Base-by-base conservation (phyloP, 495 filamentous ascomycete species). In the Annulohypoxylon nitens region DNA sequence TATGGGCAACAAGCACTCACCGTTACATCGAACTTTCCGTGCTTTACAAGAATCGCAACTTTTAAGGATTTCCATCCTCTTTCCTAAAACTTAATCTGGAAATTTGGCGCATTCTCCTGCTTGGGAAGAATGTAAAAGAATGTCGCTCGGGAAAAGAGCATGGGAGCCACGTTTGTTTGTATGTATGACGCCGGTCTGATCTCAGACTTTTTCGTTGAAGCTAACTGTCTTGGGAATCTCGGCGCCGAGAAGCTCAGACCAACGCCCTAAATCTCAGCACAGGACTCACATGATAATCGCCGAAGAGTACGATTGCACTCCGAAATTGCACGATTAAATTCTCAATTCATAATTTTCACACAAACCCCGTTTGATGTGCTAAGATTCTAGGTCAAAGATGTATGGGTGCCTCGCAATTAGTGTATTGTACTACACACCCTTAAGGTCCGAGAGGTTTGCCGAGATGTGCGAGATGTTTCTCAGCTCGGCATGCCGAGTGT, bases 11-110 rank as follows among this genome's bases (percentile, higher is more conserved):
- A 45, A 39, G 9, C 37, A 34, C 39, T 57, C 75, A 81, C 79
- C 62, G 45, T 73, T 76, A 67, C 79, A 81, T 53, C 79, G 79
- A 5, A 81, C 78, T 64, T 81, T 81, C 16, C 79, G 76, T 14
- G 69, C 47, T 47, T 78, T 79, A 54, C 78, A 81, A 25, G 73
- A 67, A 51, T 78, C 78, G 65, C 79, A 81, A 8, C 76, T 78
- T 45, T 78, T 81, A 3, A 64, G 45, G 25, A 58, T 70, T 33
- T 63, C 50, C 60, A 70, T 70, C 39, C 12, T 25, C 33, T 18
- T 26, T 53, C 48, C 25, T 10, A 26, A 54, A 4, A n/a, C 0
- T 9, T 25, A 8, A 58, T 37, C 2, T 58, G 8, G 54, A 6
- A 30, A 30, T 30, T 6, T 30, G 0, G n/a, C 12, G 12, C 39